These are phyloP conservation scores for Aspergillus bridgeri DNA, from an alignment of 495 filamentous ascomycete genomes.

Conservation along the genomic window DNA sequence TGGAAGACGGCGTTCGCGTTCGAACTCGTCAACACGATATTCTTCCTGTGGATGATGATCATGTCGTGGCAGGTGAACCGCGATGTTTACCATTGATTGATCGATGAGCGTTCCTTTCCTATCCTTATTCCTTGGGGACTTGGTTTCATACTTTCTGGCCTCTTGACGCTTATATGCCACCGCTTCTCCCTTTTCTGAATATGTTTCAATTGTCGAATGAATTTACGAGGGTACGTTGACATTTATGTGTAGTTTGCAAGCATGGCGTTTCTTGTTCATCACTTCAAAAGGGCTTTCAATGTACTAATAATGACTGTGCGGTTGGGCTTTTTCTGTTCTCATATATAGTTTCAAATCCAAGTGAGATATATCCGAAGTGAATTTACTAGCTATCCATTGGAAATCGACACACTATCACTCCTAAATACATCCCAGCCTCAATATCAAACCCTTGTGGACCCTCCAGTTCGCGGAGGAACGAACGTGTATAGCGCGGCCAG, in stretches of 20 bases:
- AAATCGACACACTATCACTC: neutral
- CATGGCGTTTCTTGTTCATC: neutral
- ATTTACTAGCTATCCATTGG: neutral
- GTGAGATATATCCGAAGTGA: neutral
- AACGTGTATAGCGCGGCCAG: neutral
- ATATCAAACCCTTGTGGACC: neutral
- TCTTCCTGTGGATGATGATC: constrained; percentile 92
- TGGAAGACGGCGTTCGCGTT: constrained; percentile 61
- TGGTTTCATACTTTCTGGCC: neutral
- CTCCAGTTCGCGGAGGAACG: neutral
- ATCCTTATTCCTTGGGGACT: constrained; percentile 4
- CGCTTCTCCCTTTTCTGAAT: neutral
- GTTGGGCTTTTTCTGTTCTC: neutral
- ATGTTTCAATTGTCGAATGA: constrained; percentile 2
- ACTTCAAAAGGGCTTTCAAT: neutral
- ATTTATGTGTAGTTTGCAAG: neutral
- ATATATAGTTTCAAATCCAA: neutral
- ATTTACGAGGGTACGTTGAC: neutral
- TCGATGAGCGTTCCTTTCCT: constrained; percentile 14
- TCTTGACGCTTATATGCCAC: too few species aligned
- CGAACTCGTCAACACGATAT: constrained; percentile 74
- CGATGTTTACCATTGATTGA: constrained; percentile 46
- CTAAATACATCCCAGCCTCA: neutral
- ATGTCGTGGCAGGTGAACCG: constrained; percentile 86
- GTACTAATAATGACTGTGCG: neutral